Evolutionary conservation across 1,139 yeast species (phyloP).

Genomic region (Geotrichum reessii): DNA sequence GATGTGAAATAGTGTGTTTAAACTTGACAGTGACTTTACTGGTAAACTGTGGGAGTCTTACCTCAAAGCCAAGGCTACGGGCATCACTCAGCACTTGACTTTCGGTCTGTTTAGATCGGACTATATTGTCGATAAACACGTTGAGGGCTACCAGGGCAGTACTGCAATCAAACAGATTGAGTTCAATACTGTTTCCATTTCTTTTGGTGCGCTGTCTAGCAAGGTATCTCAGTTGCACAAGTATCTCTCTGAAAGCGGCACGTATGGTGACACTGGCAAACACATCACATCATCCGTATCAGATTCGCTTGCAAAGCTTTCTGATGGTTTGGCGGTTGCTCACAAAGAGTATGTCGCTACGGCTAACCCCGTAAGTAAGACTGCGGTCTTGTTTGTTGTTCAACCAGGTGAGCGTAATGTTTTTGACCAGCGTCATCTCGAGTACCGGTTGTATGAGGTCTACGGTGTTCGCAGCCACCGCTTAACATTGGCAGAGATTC

Average conservation of each 20-base stretch:
- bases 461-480: constrained; percentile 59
- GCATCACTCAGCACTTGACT: constrained; percentile 62
- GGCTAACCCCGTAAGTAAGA: not conserved
- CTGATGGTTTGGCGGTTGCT: constrained; percentile 68
- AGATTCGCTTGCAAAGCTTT: constrained; percentile 53
- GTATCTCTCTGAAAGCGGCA: constrained; percentile 36
- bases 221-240: constrained; percentile 73
- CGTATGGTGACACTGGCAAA: constrained; percentile 25
- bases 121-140: constrained; percentile 52
- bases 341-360: constrained; percentile 44
- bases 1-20: constrained; percentile 15
- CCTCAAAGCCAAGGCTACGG: constrained; percentile 30
- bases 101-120: constrained; percentile 89
- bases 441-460: constrained; percentile 55
- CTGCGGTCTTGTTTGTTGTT: constrained; percentile 59
- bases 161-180: constrained; percentile 78
- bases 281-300: constrained; percentile 58
- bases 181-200: constrained; percentile 90
- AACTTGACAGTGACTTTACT: constrained; percentile 70
- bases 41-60: constrained; percentile 57
- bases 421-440: constrained; percentile 83
- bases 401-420: constrained; percentile 85
- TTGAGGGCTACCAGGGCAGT: constrained; percentile 18
- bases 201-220: constrained; percentile 85
- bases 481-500: constrained; percentile 59